Percentiles rank a stretch among this genome's conserved stretches.
These are phyloP conservation scores for Coelastrella sp. DNA, from an alignment of 139 green algal genomes.

Conservation along the genomic window DNA sequence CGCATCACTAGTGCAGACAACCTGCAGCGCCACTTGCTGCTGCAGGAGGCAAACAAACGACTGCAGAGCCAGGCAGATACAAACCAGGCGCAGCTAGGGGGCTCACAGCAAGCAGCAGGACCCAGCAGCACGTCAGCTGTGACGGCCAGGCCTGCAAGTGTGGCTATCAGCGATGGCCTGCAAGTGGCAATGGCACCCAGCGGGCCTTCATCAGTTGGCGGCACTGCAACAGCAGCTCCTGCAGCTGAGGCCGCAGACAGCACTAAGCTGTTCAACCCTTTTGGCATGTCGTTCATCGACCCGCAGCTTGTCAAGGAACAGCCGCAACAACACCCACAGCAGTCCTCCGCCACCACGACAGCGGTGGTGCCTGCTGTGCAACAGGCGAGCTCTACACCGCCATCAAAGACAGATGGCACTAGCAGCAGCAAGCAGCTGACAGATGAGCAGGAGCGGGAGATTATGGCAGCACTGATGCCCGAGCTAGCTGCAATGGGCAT, in stretches of 20 bases:
- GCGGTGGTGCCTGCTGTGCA: too few species aligned
- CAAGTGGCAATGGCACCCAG: background rate
- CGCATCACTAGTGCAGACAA: background rate
- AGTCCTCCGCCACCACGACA: background rate
- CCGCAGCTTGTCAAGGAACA: background rate
- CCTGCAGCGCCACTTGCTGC: background rate
- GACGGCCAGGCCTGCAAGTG: background rate
- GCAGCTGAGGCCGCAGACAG: background rate
- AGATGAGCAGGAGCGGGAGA: slow-evolving; percentile 35
- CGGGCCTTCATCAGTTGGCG: background rate
- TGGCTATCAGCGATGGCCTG: background rate
- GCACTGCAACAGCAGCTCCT: background rate
- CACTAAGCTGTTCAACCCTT: slow-evolving; percentile 24
- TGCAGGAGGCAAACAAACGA: background rate
- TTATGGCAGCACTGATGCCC: slow-evolving; percentile 5
- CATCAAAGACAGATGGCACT: background rate
- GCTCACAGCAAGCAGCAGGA: background rate
- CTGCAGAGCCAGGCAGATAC: background rate
- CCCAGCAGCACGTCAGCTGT: background rate
- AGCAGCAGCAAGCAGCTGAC: background rate
- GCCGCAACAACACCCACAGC: background rate
- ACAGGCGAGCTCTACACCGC: too few species aligned
- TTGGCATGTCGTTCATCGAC: slow-evolving; percentile 18
- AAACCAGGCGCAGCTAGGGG: background rate
- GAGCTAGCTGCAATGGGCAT: slow-evolving; percentile 19